phyloP scores from a whole-genome alignment of 2,329 filamentous ascomycete species.

The Fusarium concolor region DNA sequence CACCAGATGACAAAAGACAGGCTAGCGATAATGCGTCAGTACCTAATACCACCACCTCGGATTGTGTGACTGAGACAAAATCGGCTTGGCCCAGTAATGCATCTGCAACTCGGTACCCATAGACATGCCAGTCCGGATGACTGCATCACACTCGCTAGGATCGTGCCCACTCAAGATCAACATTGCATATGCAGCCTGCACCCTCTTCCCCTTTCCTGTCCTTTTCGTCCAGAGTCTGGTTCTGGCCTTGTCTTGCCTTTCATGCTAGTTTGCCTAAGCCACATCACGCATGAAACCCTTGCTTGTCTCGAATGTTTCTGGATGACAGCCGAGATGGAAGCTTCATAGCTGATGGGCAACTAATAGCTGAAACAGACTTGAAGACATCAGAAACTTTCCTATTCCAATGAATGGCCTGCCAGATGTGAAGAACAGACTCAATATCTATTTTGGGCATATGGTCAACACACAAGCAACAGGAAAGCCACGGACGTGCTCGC shows the following conservation, averaged over 20 bases:
- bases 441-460: background rate
- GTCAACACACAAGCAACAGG: background rate
- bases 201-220: constrained; percentile 8
- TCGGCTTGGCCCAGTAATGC: background rate
- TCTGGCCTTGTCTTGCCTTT: constrained; percentile 5
- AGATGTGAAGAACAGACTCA: background rate
- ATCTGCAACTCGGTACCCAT: background rate
- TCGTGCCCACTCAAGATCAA: constrained; percentile 26
- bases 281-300: constrained; percentile 9
- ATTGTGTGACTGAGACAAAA: background rate
- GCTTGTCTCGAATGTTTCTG: constrained; percentile 19
- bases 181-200: constrained; percentile 25
- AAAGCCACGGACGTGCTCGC: background rate
- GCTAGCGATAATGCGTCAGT: background rate
- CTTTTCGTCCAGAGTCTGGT: constrained; percentile 10
- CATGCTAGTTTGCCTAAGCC: background rate
- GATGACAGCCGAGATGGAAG: constrained; percentile 11
- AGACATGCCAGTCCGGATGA: constrained; percentile 19
- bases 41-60: background rate
- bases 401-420: background rate
- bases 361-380: background rate
- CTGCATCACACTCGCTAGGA: constrained; percentile 25
- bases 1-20: background rate
- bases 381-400: background rate
- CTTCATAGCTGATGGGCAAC: background rate